These are phyloP conservation scores for Fraxinus platypoda DNA, from an alignment of 305 asterid species.

Conservation along the genomic window DNA sequence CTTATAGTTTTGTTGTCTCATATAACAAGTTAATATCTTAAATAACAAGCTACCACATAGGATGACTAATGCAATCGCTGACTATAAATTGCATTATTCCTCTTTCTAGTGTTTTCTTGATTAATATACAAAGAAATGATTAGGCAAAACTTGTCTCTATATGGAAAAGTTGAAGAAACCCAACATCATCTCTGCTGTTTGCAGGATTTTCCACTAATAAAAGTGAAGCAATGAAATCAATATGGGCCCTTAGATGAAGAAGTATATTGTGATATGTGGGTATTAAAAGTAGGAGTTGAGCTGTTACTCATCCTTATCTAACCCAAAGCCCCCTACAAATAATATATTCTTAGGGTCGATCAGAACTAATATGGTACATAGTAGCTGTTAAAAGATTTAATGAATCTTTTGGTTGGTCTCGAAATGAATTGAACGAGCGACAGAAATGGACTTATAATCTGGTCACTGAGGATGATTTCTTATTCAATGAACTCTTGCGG, in stretches of 20 bases:
- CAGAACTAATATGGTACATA: neutral
- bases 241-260: constrained; percentile 8
- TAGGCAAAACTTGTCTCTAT: neutral
- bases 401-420: neutral
- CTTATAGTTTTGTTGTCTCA: no score
- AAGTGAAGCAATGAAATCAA: constrained; percentile 13
- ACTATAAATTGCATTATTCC: no score
- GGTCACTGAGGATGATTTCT: neutral
- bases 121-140: neutral
- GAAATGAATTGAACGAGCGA: neutral
- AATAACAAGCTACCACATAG: no score
- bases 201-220: constrained; percentile 21
- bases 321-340: no score
- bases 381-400: no score
- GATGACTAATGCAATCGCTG: no score
- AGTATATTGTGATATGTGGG: neutral
- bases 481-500: neutral
- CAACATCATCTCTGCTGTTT: constrained; percentile 24
- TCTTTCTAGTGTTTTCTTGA: neutral
- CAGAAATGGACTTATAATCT: neutral
- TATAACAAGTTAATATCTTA: no score
- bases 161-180: constrained; percentile 2
- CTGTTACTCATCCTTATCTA: neutral
- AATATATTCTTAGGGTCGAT: neutral
- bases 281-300: neutral